Percentiles rank a stretch among this genome's conserved stretches.
Conservation (phyloP, 768 basidiomycete species). For the Boletus rubropictus region DNA sequence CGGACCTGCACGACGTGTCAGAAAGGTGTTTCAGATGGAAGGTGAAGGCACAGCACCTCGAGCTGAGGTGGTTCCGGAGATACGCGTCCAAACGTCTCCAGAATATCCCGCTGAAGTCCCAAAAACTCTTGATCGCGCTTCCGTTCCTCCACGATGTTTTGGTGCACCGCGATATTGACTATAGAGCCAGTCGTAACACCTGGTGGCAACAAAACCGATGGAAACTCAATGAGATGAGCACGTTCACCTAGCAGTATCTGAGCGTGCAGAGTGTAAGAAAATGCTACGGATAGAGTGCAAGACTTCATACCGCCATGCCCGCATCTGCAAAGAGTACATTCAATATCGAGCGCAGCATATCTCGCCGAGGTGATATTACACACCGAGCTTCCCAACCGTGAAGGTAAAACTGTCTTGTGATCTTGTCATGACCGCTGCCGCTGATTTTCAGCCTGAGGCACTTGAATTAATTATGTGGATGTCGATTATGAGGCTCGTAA, state of each 20-base stretch:
- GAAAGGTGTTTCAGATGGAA: background rate
- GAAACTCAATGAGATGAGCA: constrained; percentile 96
- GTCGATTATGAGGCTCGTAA: constrained; percentile 1
- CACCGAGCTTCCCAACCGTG: constrained; percentile 93
- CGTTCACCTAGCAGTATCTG: constrained; percentile 90
- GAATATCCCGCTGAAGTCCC: constrained; percentile 75
- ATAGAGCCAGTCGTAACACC: constrained; percentile 92
- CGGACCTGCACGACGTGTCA: constrained; percentile 52
- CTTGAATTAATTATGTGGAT: constrained; percentile 5
- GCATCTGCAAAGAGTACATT: constrained; percentile 55
- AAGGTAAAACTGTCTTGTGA: constrained; percentile 75
- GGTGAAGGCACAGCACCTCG: constrained; percentile 42
- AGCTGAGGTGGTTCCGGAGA: constrained; percentile 72
- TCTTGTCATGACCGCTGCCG: constrained; percentile 26
- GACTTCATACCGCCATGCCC: constrained; percentile 75
- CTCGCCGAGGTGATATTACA: constrained; percentile 22
- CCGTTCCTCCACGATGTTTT: constrained; percentile 80
- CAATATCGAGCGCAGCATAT: constrained; percentile 5
- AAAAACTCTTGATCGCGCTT: constrained; percentile 78
- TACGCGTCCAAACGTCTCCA: constrained; percentile 62
- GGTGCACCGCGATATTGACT: constrained; percentile 92
- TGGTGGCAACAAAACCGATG: constrained; percentile 88
- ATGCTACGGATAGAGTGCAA: background rate
- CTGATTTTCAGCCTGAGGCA: constrained; percentile 2
- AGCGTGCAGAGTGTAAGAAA: background rate